Conservation (phyloP, 805 yeast species). For the Scheffersomyces spartinae region DNA sequence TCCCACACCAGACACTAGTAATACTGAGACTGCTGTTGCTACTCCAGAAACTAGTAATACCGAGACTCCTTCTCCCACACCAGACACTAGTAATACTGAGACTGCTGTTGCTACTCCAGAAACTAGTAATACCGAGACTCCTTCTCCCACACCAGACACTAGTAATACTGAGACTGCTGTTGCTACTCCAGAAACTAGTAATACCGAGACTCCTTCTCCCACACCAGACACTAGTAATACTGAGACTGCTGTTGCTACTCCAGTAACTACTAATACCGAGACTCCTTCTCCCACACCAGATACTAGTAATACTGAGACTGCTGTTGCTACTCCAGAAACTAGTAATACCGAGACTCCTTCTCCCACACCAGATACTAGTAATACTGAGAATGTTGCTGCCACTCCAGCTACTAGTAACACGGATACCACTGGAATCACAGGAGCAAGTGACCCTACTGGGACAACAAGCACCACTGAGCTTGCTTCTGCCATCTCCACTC, state of each 20-base stretch:
- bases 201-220: constrained; percentile 6
- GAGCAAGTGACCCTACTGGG: too few relatives aligned
- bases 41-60: constrained; percentile 7
- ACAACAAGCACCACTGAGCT: too few relatives aligned
- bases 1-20: constrained; percentile 2
- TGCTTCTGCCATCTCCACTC: too few relatives aligned
- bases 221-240: too few relatives aligned
- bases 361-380: background rate
- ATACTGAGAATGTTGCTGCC: background rate
- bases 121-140: constrained; percentile 7
- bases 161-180: constrained; percentile 6
- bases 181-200: constrained; percentile 6
- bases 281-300: background rate
- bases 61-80: constrained; percentile 4
- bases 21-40: constrained; percentile 7
- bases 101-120: constrained; percentile 7
- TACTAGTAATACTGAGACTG: constrained; percentile 1
- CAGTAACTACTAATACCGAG: too few relatives aligned
- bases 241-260: background rate
- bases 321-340: constrained; percentile 2
- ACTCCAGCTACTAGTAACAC: constrained; percentile 1
- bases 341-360: constrained; percentile 1
- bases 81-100: constrained; percentile 2
- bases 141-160: constrained; percentile 3
- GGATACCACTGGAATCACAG: too few relatives aligned